Conservation (phyloP, 305 asterid species). For the Rubia balearica region DNA sequence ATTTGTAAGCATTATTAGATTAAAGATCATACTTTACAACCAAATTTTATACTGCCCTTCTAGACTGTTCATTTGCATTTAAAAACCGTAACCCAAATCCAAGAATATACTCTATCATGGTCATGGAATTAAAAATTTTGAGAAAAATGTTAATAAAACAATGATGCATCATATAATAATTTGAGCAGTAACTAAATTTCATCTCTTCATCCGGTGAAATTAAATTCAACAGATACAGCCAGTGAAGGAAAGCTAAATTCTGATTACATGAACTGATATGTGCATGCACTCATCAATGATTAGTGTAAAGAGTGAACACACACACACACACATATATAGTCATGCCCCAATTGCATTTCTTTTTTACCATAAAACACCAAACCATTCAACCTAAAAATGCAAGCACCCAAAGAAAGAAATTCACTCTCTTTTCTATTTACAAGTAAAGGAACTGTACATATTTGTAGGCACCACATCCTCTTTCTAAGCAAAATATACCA, state of each 20-base stretch:
- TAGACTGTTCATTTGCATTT: neutral
- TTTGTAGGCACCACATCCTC: neutral
- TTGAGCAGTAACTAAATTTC: neutral
- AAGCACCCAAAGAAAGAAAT: no score
- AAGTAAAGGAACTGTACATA: no score
- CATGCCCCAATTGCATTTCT: neutral
- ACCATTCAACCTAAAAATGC: no score
- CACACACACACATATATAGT: neutral
- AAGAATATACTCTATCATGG: neutral
- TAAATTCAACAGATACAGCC: neutral
- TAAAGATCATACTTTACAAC: neutral
- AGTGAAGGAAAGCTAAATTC: neutral
- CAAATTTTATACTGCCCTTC: neutral
- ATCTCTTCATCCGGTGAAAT: neutral
- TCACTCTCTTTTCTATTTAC: no score
- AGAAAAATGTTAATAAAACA: neutral
- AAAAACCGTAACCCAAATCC: neutral
- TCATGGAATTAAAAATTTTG: neutral
- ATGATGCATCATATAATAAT: neutral
- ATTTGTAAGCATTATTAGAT: conserved; percentile 17
- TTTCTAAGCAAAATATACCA: neutral
- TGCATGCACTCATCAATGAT: neutral
- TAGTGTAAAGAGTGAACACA: neutral
- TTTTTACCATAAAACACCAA: neutral
- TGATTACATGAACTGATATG: neutral